Percentiles rank a stretch among this genome's conserved stretches.
Evolutionary conservation across 148 eudicot species (phyloP).

Genomic region (Vaccinium myrtillus): DNA sequence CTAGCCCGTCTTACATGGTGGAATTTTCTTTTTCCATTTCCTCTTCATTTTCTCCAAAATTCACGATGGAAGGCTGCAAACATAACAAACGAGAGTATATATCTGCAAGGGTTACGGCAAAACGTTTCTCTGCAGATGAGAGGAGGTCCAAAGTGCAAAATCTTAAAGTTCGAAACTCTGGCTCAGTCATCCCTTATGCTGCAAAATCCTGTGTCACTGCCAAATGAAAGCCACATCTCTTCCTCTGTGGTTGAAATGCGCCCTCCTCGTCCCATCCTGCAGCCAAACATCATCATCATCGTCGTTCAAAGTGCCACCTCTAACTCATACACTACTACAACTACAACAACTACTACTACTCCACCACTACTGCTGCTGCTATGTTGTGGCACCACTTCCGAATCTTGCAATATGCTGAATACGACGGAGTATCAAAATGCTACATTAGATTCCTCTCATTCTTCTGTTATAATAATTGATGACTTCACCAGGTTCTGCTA

Average conservation of each 20-base stretch:
- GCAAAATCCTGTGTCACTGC: too few relatives aligned
- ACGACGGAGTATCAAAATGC: background rate
- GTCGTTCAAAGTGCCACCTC: background rate
- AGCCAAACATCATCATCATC: background rate
- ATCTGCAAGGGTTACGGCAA: too few relatives aligned
- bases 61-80: background rate
- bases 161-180: too few relatives aligned
- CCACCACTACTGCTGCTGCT: background rate
- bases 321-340: background rate
- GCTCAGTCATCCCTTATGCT: too few relatives aligned
- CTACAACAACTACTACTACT: background rate
- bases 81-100: background rate
- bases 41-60: background rate
- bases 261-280: background rate
- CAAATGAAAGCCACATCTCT: conserved; percentile 39
- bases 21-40: background rate
- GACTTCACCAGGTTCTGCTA: conserved; percentile 13
- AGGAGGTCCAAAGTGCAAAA: too few relatives aligned
- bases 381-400: background rate
- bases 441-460: background rate
- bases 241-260: conserved; percentile 37
- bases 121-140: too few relatives aligned
- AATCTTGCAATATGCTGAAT: background rate
- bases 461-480: background rate
- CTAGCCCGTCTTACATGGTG: background rate